A percentile compares a stretch with the other conserved stretches of the same genome.
phyloP scores from a whole-genome alignment of 192 early-diverging fungal genomes.

The Helicostylum pulchrum region DNA sequence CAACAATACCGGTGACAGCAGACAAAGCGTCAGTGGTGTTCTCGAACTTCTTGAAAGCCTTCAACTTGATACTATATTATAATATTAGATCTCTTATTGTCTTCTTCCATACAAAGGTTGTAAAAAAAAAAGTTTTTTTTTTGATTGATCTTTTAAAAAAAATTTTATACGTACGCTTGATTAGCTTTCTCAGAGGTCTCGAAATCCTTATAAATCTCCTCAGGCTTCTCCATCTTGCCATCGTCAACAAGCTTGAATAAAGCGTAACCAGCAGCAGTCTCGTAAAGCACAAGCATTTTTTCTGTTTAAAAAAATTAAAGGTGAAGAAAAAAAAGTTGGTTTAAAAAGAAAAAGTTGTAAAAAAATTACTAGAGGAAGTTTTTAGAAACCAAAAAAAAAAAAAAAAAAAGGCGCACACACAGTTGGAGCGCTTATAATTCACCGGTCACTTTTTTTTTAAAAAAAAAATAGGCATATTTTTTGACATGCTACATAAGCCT shows the following conservation, averaged over 20 bases:
- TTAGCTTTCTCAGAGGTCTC: constrained; percentile 85
- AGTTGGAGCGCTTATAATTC: not conserved
- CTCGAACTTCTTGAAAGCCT: constrained; percentile 97
- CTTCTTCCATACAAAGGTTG: constrained; percentile 1
- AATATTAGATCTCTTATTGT: not conserved
- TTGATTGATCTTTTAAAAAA: constrained; percentile 9
- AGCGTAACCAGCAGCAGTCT: constrained; percentile 96
- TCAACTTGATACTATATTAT: constrained; percentile 74
- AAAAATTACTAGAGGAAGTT: constrained; percentile 9
- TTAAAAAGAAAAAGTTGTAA: not conserved
- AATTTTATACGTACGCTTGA: constrained; percentile 62
- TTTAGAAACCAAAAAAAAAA: constrained; percentile 23
- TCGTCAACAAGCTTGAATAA: constrained; percentile 94
- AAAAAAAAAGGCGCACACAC: not conserved
- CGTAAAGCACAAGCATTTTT: constrained; percentile 91
- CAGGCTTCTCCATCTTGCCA: constrained; percentile 82
- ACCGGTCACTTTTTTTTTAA: not conserved
- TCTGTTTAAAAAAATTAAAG: not conserved
- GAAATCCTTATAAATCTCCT: constrained; percentile 86
- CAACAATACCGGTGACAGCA: constrained; percentile 92
- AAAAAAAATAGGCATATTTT: too few relatives aligned
- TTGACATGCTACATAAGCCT: too few relatives aligned
- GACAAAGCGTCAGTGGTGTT: constrained; percentile 97
- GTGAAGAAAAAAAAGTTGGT: not conserved
- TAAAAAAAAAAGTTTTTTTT: not conserved